Base-by-base conservation (phyloP, 2,329 filamentous ascomycete genomes). In the Neobulgaria alba region DNA sequence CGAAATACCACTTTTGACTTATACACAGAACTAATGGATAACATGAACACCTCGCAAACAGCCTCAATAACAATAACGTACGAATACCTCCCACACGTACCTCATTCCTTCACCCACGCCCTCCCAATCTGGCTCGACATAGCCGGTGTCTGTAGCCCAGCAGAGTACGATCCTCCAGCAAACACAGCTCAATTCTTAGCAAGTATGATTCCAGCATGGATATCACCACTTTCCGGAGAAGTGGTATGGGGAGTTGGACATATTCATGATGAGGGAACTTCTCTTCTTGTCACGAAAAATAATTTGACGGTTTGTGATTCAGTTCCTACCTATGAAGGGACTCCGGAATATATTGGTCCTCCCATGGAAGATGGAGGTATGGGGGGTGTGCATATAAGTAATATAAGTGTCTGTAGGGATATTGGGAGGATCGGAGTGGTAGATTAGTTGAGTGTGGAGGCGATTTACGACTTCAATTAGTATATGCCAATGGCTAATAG, bases 61-160 rank as follows among this genome's bases (percentile, higher is more conserved):
- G 43, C 21, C 1, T 16, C 47, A 43, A 33, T 46, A 2, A 42
- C 43, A 14, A 40, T 46, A 8, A 46, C 39, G 15, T 46, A 44
- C 38, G 37, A 46, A 23, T 42, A 42, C 26, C 17, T 42, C 16
- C 33, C 39, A 4, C 33, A 33, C n/a, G 12, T 33, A 5, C 43
- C 39, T 4, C 14, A 19, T 14, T 17, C 8, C 12, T 42, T 42
- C 17, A 21, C 30, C 29, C 33, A 29, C 18, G 29, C 23, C 10
- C 36, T 33, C 5, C 43, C 43, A 16, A n/a, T 46, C 3, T 46
- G 40, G 43, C 29, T 46, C 3, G 43, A 46, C 18, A 33, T 46
- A 17, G 21, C 16, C 7, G 31, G 30, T 9, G 23, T 15, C 21
- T 33, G 37, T 23, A 12, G 18, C 10, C 14, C 4, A 12, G 37